A percentile compares a stretch with the other conserved stretches of the same genome.
These are phyloP conservation scores for Podaxis sp. DNA, from an alignment of 768 basidiomycete species.

Conservation along the genomic window DNA sequence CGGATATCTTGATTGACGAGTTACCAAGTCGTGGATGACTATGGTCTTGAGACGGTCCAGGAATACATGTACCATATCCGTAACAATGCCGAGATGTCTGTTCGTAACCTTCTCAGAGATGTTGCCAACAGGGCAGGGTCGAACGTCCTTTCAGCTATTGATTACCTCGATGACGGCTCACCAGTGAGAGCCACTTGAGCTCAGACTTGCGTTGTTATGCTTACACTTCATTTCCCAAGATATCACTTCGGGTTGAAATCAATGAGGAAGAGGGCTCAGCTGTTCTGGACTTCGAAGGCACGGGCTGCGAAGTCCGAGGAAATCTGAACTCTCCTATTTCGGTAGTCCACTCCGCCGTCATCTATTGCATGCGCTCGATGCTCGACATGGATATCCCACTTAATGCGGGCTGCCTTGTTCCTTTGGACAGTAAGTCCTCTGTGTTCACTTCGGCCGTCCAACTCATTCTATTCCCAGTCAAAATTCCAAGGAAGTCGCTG, in stretches of 20 bases:
- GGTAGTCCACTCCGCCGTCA: constrained; percentile 83
- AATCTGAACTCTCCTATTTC: constrained; percentile 84
- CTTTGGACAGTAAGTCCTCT: constrained; percentile 58
- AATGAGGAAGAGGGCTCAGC: constrained; percentile 71
- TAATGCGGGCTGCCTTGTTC: constrained; percentile 91
- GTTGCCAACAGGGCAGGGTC: constrained; percentile 67
- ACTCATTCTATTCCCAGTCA: constrained; percentile 39
- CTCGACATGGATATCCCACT: constrained; percentile 84
- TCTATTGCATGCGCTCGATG: constrained; percentile 88
- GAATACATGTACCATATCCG: constrained; percentile 93
- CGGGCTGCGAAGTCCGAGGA: constrained; percentile 78
- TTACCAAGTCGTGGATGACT: constrained; percentile 74
- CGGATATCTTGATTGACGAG: constrained; percentile 9
- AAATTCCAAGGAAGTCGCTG: constrained; percentile 74
- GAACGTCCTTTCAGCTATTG: constrained; percentile 63
- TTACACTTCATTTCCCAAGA: constrained; percentile 34
- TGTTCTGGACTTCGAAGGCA: constrained; percentile 80
- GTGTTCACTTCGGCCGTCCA: background rate
- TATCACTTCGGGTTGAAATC: constrained; percentile 73
- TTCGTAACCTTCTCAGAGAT: constrained; percentile 74
- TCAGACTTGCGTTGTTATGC: background rate
- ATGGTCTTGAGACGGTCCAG: constrained; percentile 81
- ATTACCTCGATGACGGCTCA: constrained; percentile 86
- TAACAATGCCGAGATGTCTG: constrained; percentile 81
- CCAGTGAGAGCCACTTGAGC: constrained; percentile 44